Percentiles rank a stretch among this genome's conserved stretches.
Evolutionary conservation across 176 grass and related monocot genomes (phyloP).

Genomic region (Calamus simplicifolius): DNA sequence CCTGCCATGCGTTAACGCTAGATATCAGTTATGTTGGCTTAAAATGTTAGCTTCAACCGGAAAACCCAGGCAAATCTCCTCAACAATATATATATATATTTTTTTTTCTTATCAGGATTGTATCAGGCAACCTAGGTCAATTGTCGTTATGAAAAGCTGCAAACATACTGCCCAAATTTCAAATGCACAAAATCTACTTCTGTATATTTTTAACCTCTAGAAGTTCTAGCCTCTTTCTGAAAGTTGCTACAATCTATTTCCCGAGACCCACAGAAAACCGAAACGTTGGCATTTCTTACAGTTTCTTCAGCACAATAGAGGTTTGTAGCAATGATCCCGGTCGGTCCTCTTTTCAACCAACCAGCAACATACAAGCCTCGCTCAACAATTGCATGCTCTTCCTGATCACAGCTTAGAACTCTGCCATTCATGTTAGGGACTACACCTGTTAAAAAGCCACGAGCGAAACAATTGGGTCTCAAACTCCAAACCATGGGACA

Average conservation of each 20-base stretch:
- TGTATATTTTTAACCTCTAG: no score
- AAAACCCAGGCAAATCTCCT: no score
- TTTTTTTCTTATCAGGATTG: no score
- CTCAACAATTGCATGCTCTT: slow-evolving; percentile 39
- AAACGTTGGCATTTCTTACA: slow-evolving; percentile 25
- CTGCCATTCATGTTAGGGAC: slow-evolving; percentile 63
- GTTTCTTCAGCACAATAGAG: slow-evolving; percentile 91
- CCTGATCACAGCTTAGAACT: slow-evolving; percentile 39
- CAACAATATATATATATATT: no score
- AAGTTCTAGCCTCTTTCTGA: no score
- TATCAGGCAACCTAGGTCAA: no score
- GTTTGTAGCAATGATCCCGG: slow-evolving; percentile 79
- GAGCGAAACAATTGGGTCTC: neutral
- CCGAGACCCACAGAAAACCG: no score
- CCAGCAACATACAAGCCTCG: slow-evolving; percentile 69
- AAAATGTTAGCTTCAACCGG: neutral
- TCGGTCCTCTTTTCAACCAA: slow-evolving; percentile 97
- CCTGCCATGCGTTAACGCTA: slow-evolving; percentile 20
- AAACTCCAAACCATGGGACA: no score
- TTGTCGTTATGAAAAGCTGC: no score
- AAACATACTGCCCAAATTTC: no score
- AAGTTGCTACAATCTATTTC: no score
- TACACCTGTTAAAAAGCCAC: slow-evolving; percentile 31
- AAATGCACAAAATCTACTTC: no score
- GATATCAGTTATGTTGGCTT: neutral